Percentiles rank a stretch among this genome's conserved stretches.
Conservation (phyloP, 352 stramenopile genomes). For the Globisporangium alternatum region DNA sequence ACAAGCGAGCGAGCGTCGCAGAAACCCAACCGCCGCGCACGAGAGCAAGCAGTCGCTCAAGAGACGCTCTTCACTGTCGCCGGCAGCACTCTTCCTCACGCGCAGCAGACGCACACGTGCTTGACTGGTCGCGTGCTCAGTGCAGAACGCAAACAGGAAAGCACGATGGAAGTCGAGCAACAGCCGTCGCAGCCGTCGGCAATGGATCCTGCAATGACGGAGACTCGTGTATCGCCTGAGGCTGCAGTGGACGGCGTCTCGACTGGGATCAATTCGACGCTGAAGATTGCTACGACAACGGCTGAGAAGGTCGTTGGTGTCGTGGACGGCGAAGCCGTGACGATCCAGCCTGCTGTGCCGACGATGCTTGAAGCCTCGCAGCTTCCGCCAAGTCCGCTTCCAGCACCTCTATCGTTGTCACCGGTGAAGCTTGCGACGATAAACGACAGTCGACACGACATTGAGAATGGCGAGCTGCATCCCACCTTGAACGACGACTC, state of each 20-base stretch:
- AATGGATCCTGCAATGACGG: not conserved
- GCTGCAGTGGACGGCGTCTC: not conserved
- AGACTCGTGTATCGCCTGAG: not conserved
- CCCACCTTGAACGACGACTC: not conserved
- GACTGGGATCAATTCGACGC: not conserved
- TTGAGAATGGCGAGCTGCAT: not conserved
- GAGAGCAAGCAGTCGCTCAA: not conserved
- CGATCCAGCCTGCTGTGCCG: not conserved
- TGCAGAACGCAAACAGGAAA: not conserved
- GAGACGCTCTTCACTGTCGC: not conserved
- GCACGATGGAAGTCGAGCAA: conserved; percentile 5
- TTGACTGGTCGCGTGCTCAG: not conserved
- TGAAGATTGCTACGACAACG: no score
- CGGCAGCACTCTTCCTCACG: not conserved
- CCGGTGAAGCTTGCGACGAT: not conserved
- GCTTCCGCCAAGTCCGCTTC: not conserved
- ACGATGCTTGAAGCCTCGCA: conserved; percentile 10
- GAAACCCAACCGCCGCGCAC: not conserved
- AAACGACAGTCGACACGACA: not conserved
- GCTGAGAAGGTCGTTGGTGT: not conserved
- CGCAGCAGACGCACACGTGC: not conserved
- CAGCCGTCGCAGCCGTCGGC: not conserved
- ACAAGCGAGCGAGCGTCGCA: not conserved
- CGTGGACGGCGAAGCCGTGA: not conserved
- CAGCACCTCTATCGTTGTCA: not conserved